Evolutionary conservation across 2,329 filamentous ascomycete genomes (phyloP).

Genomic region (Diaporthe eres): DNA sequence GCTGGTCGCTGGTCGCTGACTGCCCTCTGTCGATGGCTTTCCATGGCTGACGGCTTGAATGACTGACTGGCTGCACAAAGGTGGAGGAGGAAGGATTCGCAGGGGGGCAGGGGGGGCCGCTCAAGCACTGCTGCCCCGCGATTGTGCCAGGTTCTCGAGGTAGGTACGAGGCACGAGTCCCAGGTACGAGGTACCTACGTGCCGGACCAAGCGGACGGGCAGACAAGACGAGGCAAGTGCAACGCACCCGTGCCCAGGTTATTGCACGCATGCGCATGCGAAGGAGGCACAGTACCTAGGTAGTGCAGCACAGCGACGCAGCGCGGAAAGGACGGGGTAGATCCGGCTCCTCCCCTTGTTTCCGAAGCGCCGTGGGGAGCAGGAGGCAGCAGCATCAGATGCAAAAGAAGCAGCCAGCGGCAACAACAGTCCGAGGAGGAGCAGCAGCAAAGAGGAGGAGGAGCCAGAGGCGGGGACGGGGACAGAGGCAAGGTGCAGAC

Average conservation of each 20-base stretch:
- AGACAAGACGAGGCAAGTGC: neutral
- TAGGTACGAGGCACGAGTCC: neutral
- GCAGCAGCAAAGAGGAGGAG: neutral
- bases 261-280: neutral
- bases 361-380: neutral
- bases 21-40: neutral
- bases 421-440: neutral
- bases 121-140: constrained; percentile 22
- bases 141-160: constrained; percentile 21
- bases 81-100: constrained; percentile 19
- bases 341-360: constrained; percentile 14
- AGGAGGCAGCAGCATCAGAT: constrained; percentile 4
- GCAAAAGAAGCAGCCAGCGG: neutral
- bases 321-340: constrained; percentile 17
- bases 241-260: neutral
- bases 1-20: neutral
- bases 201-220: neutral
- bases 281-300: neutral
- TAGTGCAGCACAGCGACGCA: neutral
- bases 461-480: neutral
- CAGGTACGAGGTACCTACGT: neutral
- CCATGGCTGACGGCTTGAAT: constrained; percentile 2
- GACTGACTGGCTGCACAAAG: neutral
- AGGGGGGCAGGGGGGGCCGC: neutral
- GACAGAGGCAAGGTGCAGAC: neutral